A percentile compares a stretch with the other conserved stretches of the same genome.
Conservation (phyloP, 2,329 filamentous ascomycete species). For the Chaetomiaceae sp. region DNA sequence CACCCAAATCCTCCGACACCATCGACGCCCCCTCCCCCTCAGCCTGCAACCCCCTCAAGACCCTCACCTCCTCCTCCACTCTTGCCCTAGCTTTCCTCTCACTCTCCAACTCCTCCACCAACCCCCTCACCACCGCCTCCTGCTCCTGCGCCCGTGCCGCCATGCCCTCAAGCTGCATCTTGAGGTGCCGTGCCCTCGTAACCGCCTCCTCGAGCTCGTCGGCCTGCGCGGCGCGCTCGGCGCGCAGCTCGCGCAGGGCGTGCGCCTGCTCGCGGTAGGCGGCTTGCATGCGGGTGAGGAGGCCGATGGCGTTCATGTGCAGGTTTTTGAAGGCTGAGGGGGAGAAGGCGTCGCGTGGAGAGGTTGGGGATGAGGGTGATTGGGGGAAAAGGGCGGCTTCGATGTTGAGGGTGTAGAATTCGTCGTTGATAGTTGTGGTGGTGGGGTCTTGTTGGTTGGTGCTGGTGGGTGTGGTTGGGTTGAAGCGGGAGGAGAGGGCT, state of each 20-base stretch:
- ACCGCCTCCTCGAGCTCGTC: constrained; percentile 56
- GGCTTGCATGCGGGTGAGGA: constrained; percentile 53
- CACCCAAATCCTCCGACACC: constrained; percentile 49
- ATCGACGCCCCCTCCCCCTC: constrained; percentile 35
- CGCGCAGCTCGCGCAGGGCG: constrained; percentile 41
- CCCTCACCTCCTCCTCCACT: constrained; percentile 34
- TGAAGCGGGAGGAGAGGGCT: constrained; percentile 39
- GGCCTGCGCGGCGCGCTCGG: constrained; percentile 28
- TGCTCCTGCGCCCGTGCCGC: constrained; percentile 49
- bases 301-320: constrained; percentile 52
- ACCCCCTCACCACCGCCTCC: constrained; percentile 43
- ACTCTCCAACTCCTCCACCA: constrained; percentile 43
- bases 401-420: constrained; percentile 53
- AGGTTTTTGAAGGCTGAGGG: constrained; percentile 58
- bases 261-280: constrained; percentile 53
- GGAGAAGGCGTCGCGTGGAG: constrained; percentile 49
- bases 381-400: constrained; percentile 50
- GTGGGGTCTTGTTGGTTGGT: constrained; percentile 14
- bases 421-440: constrained; percentile 21
- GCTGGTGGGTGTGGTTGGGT: constrained; percentile 26
- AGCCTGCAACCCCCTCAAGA: neutral
- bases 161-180: constrained; percentile 58
- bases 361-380: constrained; percentile 31
- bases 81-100: constrained; percentile 47
- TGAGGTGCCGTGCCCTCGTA: constrained; percentile 49